A percentile compares a stretch with the other conserved stretches of the same genome.
Evolutionary conservation across 2,329 filamentous ascomycete genomes (phyloP).

Genomic region (Hypoxylon sp.): DNA sequence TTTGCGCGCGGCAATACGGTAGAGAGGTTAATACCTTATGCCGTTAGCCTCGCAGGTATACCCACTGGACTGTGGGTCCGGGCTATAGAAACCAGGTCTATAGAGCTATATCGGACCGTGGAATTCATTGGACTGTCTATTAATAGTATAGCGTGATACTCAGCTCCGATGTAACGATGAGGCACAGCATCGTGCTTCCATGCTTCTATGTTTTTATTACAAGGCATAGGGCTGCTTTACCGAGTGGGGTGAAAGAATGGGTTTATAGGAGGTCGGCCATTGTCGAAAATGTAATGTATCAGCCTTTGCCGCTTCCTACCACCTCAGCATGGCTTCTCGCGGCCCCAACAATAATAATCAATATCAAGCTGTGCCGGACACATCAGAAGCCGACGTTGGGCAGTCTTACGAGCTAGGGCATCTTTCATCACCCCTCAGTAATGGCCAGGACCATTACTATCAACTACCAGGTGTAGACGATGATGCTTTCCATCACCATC

Average conservation of each 20-base stretch:
- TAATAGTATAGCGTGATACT: slow-evolving; percentile 11
- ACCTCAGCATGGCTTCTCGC: slow-evolving; percentile 12
- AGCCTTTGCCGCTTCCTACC: not conserved
- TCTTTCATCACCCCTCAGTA: not conserved
- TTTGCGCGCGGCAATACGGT: slow-evolving; percentile 16
- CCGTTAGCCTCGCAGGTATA: not conserved
- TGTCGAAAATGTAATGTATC: slow-evolving; percentile 8
- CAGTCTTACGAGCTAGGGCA: slow-evolving; percentile 7
- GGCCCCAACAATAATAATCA: slow-evolving; percentile 9
- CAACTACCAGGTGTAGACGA: slow-evolving; percentile 6
- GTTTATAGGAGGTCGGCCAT: not conserved
- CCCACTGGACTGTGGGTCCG: not conserved
- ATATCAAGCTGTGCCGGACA: slow-evolving; percentile 13
- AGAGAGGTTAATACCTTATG: not conserved
- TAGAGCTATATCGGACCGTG: not conserved
- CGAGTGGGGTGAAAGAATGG: not conserved
- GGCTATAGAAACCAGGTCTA: slow-evolving; percentile 5
- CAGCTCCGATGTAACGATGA: slow-evolving; percentile 17
- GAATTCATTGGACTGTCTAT: slow-evolving; percentile 10
- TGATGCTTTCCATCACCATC: slow-evolving; percentile 7
- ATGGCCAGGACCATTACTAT: slow-evolving; percentile 4
- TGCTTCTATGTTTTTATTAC: not conserved
- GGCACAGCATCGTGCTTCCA: slow-evolving; percentile 10
- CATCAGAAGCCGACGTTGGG: slow-evolving; percentile 12
- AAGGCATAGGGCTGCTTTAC: slow-evolving; percentile 13